Base-by-base conservation (phyloP, 2,329 filamentous ascomycete genomes). In the Dactylonectria macrodidyma region DNA sequence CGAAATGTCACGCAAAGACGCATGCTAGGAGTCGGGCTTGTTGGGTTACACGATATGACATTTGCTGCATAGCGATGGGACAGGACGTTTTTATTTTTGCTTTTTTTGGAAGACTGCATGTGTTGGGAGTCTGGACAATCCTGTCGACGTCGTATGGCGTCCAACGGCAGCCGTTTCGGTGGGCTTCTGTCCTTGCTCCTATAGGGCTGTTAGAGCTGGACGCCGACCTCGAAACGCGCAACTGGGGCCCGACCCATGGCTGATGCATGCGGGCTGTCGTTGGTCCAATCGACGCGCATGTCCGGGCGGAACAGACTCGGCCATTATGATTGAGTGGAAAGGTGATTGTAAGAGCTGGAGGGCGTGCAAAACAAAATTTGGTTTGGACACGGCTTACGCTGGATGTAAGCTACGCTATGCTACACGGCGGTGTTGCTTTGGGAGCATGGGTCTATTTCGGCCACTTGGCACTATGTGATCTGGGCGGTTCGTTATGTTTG, bases 151-250 rank as follows among this genome's bases (percentile, higher is more conserved):
- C 30, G 61, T 65, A 73, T 73, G 73, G 68, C 68, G 68, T 73
- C 72, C 67, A 67, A 64, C 59, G 73, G 75, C 67, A 67, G 69
- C 73, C 71, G 60, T 71, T 70, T 71, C 66, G 70, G 70, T 74
- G 71, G 74, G 62, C 65, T 66, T 65, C 58, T 55, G 61, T 62
- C 63, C 67, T 59, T 67, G 64, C 71, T 56, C 59, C 62, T 66
- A 65, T 67, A 72, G 67, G 66, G 65, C 60, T 72, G 65, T 62
- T 68, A 69, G 71, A 69, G 71, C 72, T 71, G 71, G 51, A 36
- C 24, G 34, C 34, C n/a, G 26, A 44, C 30, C 22, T 22, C 52
- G 63, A 62, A 61, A 66, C 63, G 26, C 34, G 51, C n/a, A 59
- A 57, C 33, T 41, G 57, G 14, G 38, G 47, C 34, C 47, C 6